These are phyloP conservation scores for Fragaria nilgerrensis DNA, from an alignment of 306 rosid genomes.

Conservation along the genomic window DNA sequence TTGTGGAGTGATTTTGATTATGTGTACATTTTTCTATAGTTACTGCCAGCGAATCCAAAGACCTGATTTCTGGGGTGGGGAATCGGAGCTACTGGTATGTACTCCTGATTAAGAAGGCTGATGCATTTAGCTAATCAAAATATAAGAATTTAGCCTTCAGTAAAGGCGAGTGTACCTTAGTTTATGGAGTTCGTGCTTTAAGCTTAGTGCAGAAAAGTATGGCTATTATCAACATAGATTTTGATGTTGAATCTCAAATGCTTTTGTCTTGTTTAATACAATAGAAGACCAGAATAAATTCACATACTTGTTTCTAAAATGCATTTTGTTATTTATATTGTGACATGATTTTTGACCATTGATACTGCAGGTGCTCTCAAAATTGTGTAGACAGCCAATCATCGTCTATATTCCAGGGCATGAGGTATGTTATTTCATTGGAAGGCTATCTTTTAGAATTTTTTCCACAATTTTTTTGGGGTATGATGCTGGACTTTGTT, in stretches of 20 bases:
- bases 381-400: constrained; percentile 84
- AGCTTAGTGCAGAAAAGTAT: not conserved
- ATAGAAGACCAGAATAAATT: not conserved
- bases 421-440: constrained; percentile 50
- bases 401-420: constrained; percentile 87
- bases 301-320: not conserved
- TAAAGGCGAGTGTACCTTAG: not conserved
- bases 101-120: constrained; percentile 6
- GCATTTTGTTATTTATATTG: not conserved
- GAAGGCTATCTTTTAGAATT: not conserved
- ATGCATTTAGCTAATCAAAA: not conserved
- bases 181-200: not conserved
- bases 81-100: constrained; percentile 89
- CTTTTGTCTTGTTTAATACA: not conserved
- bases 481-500: not conserved
- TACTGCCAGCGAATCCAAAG: constrained; percentile 79
- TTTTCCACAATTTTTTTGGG: not conserved
- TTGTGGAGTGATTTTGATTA: constrained; percentile 4
- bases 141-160: not conserved
- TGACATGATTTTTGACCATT: not conserved
- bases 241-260: not conserved
- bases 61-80: constrained; percentile 99
- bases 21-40: constrained; percentile 39
- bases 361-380: constrained; percentile 69
- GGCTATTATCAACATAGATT: not conserved